These are phyloP conservation scores for Boletus edulis DNA, from an alignment of 768 basidiomycete species.

Conservation along the genomic window DNA sequence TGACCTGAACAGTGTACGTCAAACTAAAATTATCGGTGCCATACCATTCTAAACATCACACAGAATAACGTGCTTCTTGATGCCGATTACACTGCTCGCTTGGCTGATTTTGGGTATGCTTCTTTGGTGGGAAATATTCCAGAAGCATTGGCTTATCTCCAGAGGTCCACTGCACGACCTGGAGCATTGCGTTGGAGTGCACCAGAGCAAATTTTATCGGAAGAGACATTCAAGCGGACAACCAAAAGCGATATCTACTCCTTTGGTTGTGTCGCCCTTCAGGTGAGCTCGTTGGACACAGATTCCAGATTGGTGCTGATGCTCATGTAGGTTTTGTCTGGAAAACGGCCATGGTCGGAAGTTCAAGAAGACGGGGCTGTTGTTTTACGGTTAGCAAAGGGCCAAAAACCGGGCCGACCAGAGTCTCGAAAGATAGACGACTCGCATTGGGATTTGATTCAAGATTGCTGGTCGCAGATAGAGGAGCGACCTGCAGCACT, in stretches of 20 bases:
- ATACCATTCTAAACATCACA: no score
- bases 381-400: slow-evolving; percentile 3
- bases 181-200: no score
- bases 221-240: neutral
- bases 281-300: no score
- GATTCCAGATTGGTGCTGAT: neutral
- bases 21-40: no score
- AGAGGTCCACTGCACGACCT: no score
- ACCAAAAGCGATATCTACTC: neutral
- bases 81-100: no score
- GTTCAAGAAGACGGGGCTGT: neutral
- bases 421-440: neutral
- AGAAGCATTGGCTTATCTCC: no score
- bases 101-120: no score
- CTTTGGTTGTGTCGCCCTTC: neutral
- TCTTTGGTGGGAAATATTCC: no score
- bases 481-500: neutral
- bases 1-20: no score
- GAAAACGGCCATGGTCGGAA: slow-evolving; percentile 9
- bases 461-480: neutral
- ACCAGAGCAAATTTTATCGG: neutral
- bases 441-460: slow-evolving; percentile 6
- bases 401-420: slow-evolving; percentile 4
- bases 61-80: no score
- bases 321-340: slow-evolving; percentile 2